phyloP scores from a whole-genome alignment of 768 basidiomycete species.

The Termitomyces sp. region DNA sequence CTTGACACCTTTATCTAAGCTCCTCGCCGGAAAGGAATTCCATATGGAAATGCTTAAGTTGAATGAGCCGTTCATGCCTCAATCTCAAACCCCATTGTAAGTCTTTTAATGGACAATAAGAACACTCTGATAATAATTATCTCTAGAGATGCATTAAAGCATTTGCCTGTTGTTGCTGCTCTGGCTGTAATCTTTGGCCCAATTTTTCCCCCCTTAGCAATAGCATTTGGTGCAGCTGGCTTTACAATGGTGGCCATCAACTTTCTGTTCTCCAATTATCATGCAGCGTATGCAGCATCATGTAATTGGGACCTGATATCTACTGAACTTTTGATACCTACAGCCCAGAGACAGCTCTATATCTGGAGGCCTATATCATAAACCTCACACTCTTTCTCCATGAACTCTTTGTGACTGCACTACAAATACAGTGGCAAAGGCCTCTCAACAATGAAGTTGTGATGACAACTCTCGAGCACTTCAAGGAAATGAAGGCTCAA shows the following conservation, averaged over 20 bases:
- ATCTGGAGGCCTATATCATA: conserved; percentile 20
- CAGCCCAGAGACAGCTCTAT: conserved; percentile 6
- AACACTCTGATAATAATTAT: neutral
- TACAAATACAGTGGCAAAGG: neutral
- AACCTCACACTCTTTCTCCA: conserved; percentile 18
- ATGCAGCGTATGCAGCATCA: neutral
- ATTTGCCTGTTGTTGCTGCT: conserved; percentile 2
- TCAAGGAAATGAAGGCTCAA: neutral
- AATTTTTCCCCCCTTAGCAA: conserved; percentile 12
- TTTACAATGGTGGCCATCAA: neutral
- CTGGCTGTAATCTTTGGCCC: conserved; percentile 5
- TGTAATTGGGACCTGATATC: neutral
- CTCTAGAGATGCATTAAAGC: neutral
- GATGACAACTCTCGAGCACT: neutral
- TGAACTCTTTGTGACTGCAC: conserved; percentile 11
- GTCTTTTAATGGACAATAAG: neutral
- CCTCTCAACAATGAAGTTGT: conserved; percentile 1
- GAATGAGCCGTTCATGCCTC: conserved; percentile 2
- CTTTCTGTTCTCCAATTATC: neutral
- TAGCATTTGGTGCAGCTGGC: conserved; percentile 2
- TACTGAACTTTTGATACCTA: neutral
- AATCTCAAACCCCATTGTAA: neutral
- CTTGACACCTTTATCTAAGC: neutral
- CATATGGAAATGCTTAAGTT: neutral
- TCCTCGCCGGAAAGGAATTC: conserved; percentile 1